Evolutionary conservation across 2,329 filamentous ascomycete genomes (phyloP).

Genomic region (Diaporthe sp.): DNA sequence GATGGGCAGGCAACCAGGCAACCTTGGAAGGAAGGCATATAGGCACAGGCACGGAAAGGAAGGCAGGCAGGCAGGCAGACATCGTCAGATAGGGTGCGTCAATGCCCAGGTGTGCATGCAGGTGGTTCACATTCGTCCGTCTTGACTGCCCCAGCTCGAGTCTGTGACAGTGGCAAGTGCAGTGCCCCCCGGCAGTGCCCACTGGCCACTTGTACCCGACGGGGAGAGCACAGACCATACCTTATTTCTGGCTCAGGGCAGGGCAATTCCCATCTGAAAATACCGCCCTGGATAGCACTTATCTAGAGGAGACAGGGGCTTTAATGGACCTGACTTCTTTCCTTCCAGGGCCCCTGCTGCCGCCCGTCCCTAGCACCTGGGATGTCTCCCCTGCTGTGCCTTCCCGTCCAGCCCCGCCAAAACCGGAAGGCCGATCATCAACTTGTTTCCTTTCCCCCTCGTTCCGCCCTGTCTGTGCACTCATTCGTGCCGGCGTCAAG

Average conservation of each 20-base stretch:
- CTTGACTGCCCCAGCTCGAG: background rate
- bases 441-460: slow-evolving; percentile 6
- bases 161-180: background rate
- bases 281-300: background rate
- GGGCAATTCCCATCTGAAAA: slow-evolving; percentile 6
- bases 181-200: background rate
- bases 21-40: background rate
- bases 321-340: background rate
- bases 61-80: background rate
- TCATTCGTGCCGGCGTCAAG: background rate
- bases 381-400: background rate
- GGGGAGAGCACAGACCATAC: slow-evolving; percentile 32
- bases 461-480: slow-evolving; percentile 26
- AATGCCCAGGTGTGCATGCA: background rate
- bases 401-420: slow-evolving; percentile 30
- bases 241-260: slow-evolving; percentile 31
- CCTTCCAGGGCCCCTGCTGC: slow-evolving; percentile 10
- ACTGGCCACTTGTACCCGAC: background rate
- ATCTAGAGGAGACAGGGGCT: slow-evolving; percentile 31
- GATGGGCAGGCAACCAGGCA: background rate
- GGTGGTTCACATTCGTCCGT: background rate
- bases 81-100: background rate
- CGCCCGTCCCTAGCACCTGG: background rate
- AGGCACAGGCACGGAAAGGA: background rate
- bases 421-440: slow-evolving; percentile 25